Evolutionary conservation across 2,329 filamentous ascomycete species (phyloP), one percentile per base, ranked within the genome.

Genomic region (Dactylellina drechsleri): DNA sequence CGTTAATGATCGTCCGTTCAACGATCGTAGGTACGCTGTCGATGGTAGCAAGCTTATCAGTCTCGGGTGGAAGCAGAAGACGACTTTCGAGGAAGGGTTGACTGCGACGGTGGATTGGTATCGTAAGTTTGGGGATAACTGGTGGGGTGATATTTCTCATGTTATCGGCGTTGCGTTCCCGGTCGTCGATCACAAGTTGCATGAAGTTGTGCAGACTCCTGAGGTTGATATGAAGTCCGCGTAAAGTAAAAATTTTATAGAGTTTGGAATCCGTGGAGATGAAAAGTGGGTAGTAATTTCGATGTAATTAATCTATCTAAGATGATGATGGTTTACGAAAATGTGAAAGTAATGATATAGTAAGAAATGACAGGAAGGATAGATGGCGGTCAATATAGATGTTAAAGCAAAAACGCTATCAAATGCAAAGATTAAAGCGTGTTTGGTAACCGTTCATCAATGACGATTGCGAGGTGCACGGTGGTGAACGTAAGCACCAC

Each of bases 1-100:
- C 82, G 92, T 90, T 1, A 86, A 89, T 77, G 91, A 95, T 82
- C 86, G 92, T 18, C 91, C 91, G 0, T 94, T 91, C 83, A 92
- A 92, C 81, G 90, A 92, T 81, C 86, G 88, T 79, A 85, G 90
- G 43, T 92, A 92, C 79, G 89, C 89, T 10, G 88, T 92, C 1
- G 89, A 92, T 80, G 89, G 87, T 40, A 87, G 85, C 62, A 92
- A 91, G 82, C 84, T 92, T 77, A 83, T 86, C 45, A 82, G 85
- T 76, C 84, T 92, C 4, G 90, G 90, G 20, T 92, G 90, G 90
- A 84, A 86, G 65, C 90, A 90, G 80, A 88, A 87, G 81, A 90
- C 87, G 1, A 83, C 82, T 60, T 89, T 92, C 74, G 85, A 85
- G 15, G 85, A 89, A 1, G 90, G 90, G 6, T 82, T 92, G 66